These are phyloP conservation scores for Citrus medica DNA, from an alignment of 345 rosid species.

Conservation along the genomic window DNA sequence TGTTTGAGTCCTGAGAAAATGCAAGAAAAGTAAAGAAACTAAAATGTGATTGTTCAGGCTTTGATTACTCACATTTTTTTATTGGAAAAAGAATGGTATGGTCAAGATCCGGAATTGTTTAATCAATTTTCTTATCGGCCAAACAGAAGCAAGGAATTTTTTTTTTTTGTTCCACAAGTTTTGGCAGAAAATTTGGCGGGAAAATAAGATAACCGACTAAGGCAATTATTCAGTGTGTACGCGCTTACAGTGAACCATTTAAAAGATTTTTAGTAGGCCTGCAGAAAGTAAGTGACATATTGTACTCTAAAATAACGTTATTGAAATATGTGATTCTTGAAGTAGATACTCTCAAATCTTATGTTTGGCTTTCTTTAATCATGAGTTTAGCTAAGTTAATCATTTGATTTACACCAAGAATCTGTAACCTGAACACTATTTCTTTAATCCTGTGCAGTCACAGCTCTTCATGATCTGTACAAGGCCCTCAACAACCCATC, in stretches of 20 bases:
- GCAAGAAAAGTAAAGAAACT: not conserved
- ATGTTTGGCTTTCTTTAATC: not conserved
- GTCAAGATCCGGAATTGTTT: not conserved
- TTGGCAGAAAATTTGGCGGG: slow-evolving; percentile 5
- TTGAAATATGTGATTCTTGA: not conserved
- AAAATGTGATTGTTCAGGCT: not conserved
- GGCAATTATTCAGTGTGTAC: not conserved
- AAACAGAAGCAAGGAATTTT: slow-evolving; percentile 3
- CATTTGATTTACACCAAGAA: not conserved
- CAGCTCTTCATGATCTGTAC: slow-evolving; percentile 62
- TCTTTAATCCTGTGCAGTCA: slow-evolving; percentile 39
- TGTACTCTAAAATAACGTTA: not conserved
- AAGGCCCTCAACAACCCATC: slow-evolving; percentile 46
- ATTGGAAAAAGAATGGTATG: not conserved
- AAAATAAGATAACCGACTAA: not conserved
- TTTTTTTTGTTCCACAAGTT: no score
- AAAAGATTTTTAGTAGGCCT: not conserved
- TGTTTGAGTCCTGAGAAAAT: slow-evolving; percentile 19
- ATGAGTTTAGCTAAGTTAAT: not conserved
- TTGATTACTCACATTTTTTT: not conserved
- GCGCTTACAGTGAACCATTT: not conserved
- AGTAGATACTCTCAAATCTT: not conserved
- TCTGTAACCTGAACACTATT: slow-evolving; percentile 1
- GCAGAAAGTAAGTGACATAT: no score
- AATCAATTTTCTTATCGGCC: slow-evolving; percentile 15